These are phyloP conservation scores for Penicillium brasilianum DNA, from an alignment of 2,329 filamentous ascomycete genomes.

Conservation along the genomic window DNA sequence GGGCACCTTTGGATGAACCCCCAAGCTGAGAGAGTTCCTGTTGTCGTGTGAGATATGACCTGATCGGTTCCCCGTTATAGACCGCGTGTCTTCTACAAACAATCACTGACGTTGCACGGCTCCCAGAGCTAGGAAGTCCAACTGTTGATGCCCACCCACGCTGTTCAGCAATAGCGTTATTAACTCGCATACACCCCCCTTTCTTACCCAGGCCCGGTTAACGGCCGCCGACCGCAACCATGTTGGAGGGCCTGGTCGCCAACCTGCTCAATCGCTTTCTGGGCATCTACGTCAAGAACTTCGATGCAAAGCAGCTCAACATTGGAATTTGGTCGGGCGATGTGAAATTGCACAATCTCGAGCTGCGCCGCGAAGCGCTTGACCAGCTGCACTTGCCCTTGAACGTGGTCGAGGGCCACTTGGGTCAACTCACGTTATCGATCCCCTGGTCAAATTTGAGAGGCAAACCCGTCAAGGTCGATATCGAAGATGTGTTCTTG, in stretches of 20 bases:
- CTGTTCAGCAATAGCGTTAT: constrained; percentile 15
- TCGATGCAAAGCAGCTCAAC: constrained; percentile 96
- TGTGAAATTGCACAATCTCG: constrained; percentile 90
- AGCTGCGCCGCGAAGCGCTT: constrained; percentile 90
- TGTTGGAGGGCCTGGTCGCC: constrained; percentile 97
- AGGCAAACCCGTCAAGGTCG: constrained; percentile 90
- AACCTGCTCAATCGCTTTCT: constrained; percentile 98
- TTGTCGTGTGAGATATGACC: constrained; percentile 20
- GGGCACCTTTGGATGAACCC: constrained; percentile 10
- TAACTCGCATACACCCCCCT: constrained; percentile 13
- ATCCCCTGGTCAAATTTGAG: constrained; percentile 98
- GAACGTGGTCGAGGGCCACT: constrained; percentile 93
- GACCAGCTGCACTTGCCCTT: constrained; percentile 96
- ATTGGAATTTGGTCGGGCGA: constrained; percentile 99
- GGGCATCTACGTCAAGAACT: constrained; percentile 99
- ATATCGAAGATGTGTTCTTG: constrained; percentile 96
- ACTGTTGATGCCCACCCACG: constrained; percentile 17
- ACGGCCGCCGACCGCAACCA: constrained; percentile 69
- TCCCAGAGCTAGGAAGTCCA: constrained; percentile 20
- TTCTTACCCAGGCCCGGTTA: constrained; percentile 68
- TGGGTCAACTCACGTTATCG: constrained; percentile 86
- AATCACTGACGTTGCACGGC: constrained; percentile 16
- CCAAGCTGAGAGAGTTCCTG: constrained; percentile 29
- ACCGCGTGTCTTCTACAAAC: not conserved
- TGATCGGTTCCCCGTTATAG: not conserved